A percentile compares a stretch with the other conserved stretches of the same genome.
Evolutionary conservation across 805 yeast species (phyloP).

Genomic region (Schizosaccharomyces japonicus): DNA sequence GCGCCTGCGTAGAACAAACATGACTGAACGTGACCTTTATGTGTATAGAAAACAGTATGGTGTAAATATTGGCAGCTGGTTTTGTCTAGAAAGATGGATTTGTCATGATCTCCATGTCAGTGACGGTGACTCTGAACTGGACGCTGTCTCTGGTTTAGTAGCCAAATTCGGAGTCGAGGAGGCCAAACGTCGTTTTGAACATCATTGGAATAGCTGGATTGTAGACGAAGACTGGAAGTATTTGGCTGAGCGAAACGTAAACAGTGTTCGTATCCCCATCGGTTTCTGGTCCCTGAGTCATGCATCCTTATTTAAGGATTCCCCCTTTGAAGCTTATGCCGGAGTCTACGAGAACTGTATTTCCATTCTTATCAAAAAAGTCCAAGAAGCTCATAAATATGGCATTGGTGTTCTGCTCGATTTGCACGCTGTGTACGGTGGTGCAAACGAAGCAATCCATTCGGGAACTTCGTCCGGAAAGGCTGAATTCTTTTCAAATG

Average conservation of each 20-base stretch:
- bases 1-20: not conserved
- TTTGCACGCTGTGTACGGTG: slow-evolving; percentile 75
- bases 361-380: not conserved
- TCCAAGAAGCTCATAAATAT: slow-evolving; percentile 25
- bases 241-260: slow-evolving; percentile 36
- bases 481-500: slow-evolving; percentile 41
- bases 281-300: slow-evolving; percentile 30
- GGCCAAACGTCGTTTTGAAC: slow-evolving; percentile 24
- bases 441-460: slow-evolving; percentile 72
- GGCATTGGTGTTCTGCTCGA: slow-evolving; percentile 61
- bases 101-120: not conserved
- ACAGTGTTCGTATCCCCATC: slow-evolving; percentile 27
- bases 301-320: not conserved
- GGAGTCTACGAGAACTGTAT: not conserved
- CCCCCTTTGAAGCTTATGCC: not conserved
- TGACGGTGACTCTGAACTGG: not conserved
- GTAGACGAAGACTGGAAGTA: slow-evolving; percentile 35
- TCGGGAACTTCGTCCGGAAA: slow-evolving; percentile 40
- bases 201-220: slow-evolving; percentile 48
- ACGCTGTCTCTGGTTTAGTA: slow-evolving; percentile 1
- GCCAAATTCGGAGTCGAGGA: slow-evolving; percentile 22
- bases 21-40: not conserved
- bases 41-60: not conserved
- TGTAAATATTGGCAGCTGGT: slow-evolving; percentile 4
- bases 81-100: slow-evolving; percentile 3